A percentile compares a stretch with the other conserved stretches of the same genome.
Evolutionary conservation across 257 asterid genomes (phyloP).

Genomic region (Eustoma russellianum): DNA sequence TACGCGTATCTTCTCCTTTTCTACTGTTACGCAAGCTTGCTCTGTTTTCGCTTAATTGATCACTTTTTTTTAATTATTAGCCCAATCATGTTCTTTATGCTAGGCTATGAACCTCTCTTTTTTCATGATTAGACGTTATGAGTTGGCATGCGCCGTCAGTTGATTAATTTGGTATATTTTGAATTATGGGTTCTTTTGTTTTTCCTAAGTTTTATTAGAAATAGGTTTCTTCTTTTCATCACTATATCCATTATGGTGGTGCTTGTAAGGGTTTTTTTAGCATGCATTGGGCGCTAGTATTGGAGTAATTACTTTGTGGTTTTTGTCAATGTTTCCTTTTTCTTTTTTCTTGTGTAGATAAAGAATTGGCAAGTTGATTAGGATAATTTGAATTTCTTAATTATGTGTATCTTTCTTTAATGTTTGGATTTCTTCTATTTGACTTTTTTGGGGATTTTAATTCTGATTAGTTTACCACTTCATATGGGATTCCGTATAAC

Average conservation of each 20-base stretch:
- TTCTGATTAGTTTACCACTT: neutral
- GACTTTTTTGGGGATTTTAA: neutral
- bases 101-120: neutral
- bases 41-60: neutral
- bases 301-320: neutral
- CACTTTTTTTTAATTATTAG: neutral
- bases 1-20: neutral
- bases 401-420: neutral
- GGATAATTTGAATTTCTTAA: conserved; percentile 1
- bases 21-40: conserved; percentile 12
- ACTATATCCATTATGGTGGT: neutral
- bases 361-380: neutral
- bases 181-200: conserved; percentile 20
- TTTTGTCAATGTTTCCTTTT: neutral
- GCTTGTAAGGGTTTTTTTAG: conserved; percentile 4
- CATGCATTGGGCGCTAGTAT: conserved; percentile 13
- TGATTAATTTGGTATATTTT: conserved; percentile 18
- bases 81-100: neutral
- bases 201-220: conserved; percentile 18
- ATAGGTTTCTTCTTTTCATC: conserved; percentile 4
- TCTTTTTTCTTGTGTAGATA: neutral
- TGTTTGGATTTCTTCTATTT: neutral
- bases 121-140: conserved; percentile 14
- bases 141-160: conserved; percentile 36
- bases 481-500: neutral